Percentiles rank a stretch among this genome's conserved stretches.
These are phyloP conservation scores for Fusarium hainanense DNA, from an alignment of 2,329 filamentous ascomycete genomes.

Conservation along the genomic window DNA sequence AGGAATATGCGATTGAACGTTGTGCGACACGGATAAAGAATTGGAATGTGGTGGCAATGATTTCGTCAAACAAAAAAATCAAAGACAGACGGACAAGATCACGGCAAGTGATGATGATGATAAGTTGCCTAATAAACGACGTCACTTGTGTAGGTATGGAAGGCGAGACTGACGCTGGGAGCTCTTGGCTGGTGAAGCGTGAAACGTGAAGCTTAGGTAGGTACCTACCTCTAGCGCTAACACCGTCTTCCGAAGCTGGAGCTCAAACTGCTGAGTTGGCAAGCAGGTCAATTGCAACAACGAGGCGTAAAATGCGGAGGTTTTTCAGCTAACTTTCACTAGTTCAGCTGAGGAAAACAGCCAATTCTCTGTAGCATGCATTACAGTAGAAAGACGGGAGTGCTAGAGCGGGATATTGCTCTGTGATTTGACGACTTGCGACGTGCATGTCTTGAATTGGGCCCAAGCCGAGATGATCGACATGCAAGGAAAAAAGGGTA, in stretches of 20 bases:
- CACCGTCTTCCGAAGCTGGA: slow-evolving; percentile 5
- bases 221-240: not conserved
- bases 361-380: not conserved
- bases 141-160: slow-evolving; percentile 26
- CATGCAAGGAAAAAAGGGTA: slow-evolving; percentile 34
- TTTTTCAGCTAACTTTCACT: not conserved
- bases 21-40: slow-evolving; percentile 28
- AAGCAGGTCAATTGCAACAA: not conserved
- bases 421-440: slow-evolving; percentile 29
- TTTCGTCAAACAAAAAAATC: slow-evolving; percentile 12
- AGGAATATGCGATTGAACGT: not conserved
- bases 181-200: slow-evolving; percentile 9
- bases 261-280: not conserved
- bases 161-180: slow-evolving; percentile 2
- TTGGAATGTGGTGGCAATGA: slow-evolving; percentile 38
- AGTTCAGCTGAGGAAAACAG: slow-evolving; percentile 17
- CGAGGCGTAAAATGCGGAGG: slow-evolving; percentile 2
- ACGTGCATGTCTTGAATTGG: slow-evolving; percentile 16
- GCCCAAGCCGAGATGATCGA: slow-evolving; percentile 26
- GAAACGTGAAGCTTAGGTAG: not conserved
- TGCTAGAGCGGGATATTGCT: not conserved
- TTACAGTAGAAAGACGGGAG: slow-evolving; percentile 1
- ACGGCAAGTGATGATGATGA: slow-evolving; percentile 2
- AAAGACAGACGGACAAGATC: not conserved
- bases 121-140: slow-evolving; percentile 20